Evolutionary conservation across 2,329 filamentous ascomycete genomes (phyloP).

Genomic region (Magnaporthiopsis poae): DNA sequence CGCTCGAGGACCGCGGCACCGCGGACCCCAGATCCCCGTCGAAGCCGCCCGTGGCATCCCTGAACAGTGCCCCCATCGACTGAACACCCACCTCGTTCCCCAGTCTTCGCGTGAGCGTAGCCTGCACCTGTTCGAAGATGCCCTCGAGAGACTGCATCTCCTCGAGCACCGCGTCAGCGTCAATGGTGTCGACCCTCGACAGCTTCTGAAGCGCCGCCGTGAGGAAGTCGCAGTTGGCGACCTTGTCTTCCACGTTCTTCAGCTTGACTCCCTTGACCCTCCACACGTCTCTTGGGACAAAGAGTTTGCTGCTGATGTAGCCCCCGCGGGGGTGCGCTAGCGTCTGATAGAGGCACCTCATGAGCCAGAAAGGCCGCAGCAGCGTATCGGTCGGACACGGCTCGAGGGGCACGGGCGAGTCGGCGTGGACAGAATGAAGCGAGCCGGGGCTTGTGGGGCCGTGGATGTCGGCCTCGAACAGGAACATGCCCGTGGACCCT

Average conservation of each 20-base stretch:
- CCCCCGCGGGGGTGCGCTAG: constrained; percentile 84
- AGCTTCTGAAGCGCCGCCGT: constrained; percentile 82
- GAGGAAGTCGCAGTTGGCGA: constrained; percentile 79
- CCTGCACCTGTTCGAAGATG: constrained; percentile 77
- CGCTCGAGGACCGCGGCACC: constrained; percentile 48
- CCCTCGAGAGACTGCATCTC: constrained; percentile 86
- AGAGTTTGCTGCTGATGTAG: constrained; percentile 83
- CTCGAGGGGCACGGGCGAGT: constrained; percentile 71
- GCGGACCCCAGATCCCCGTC: constrained; percentile 22
- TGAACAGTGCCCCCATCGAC: constrained; percentile 63
- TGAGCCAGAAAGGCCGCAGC: constrained; percentile 94
- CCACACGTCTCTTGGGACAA: constrained; percentile 89
- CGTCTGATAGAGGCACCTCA: constrained; percentile 88
- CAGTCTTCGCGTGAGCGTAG: constrained; percentile 66
- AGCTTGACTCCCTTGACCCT: constrained; percentile 87
- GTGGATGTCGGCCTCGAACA: constrained; percentile 79
- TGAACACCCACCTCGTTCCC: constrained; percentile 88
- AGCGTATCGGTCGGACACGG: constrained; percentile 83
- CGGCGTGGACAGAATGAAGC: constrained; percentile 44
- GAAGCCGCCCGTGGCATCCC: constrained; percentile 41
- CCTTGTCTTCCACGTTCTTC: constrained; percentile 84
- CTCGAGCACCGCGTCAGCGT: constrained; percentile 83
- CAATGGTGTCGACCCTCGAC: constrained; percentile 71
- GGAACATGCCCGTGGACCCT: constrained; percentile 54
- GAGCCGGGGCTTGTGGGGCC: constrained; percentile 51